These are phyloP conservation scores for Galeopsis tetrahit DNA, from an alignment of 257 asterid species.

Conservation along the genomic window DNA sequence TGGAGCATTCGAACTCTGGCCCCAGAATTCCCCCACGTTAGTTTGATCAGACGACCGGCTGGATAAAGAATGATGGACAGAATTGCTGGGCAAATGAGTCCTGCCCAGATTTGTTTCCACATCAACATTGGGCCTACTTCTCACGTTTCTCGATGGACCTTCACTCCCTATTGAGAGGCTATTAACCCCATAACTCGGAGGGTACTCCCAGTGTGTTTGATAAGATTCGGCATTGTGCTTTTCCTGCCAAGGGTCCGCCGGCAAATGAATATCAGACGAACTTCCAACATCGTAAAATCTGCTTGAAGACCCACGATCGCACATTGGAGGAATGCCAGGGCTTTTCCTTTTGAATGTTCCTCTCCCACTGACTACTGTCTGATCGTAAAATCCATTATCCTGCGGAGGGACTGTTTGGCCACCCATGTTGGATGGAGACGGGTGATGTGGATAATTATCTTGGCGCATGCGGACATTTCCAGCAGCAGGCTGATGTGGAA, in stretches of 20 bases:
- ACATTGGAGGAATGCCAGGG: constrained; percentile 56
- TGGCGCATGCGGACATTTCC: constrained; percentile 51
- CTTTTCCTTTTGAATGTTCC: constrained; percentile 76
- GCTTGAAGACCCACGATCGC: constrained; percentile 68
- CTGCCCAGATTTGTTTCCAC: constrained; percentile 48
- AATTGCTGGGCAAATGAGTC: constrained; percentile 48
- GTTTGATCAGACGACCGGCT: constrained; percentile 46
- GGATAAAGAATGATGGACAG: constrained; percentile 46
- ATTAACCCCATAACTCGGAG: constrained; percentile 56
- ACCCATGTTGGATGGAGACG: constrained; percentile 63
- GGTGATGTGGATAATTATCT: constrained; percentile 54
- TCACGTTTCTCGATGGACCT: constrained; percentile 64
- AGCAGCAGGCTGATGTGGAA: constrained; percentile 48
- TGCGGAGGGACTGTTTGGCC: constrained; percentile 52
- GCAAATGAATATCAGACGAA: constrained; percentile 62
- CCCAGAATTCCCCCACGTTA: constrained; percentile 47
- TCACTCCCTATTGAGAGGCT: constrained; percentile 61
- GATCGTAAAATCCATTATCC: constrained; percentile 57
- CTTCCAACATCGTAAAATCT: constrained; percentile 69
- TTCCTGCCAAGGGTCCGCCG: constrained; percentile 61
- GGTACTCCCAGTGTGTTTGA: constrained; percentile 53
- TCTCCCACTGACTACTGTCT: constrained; percentile 50
- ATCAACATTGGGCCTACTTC: constrained; percentile 64
- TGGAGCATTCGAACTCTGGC: constrained; percentile 52
- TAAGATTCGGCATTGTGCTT: constrained; percentile 60